These are phyloP conservation scores for Claviceps sp. DNA, from an alignment of 2,329 filamentous ascomycete genomes.

Conservation along the genomic window DNA sequence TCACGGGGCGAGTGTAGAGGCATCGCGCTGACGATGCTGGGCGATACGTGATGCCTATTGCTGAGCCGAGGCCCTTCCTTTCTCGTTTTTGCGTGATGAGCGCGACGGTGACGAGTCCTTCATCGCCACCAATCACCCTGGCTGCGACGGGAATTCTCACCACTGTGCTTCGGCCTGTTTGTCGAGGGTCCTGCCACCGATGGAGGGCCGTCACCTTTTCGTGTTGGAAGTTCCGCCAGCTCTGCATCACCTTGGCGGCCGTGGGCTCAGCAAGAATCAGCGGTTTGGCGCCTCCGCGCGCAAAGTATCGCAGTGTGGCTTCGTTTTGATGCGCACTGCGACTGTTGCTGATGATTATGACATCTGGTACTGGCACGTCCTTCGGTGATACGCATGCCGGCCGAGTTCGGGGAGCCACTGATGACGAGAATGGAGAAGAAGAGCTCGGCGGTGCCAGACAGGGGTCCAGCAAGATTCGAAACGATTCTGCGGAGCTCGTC, in stretches of 20 bases:
- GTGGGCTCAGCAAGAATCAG: conserved; percentile 52
- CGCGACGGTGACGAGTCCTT: conserved; percentile 59
- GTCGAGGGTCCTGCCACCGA: conserved; percentile 30
- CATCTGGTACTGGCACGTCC: conserved; percentile 28
- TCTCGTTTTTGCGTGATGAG: conserved; percentile 50
- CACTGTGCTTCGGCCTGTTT: conserved; percentile 19
- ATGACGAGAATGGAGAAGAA: conserved; percentile 49
- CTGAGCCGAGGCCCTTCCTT: conserved; percentile 47
- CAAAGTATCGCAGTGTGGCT: conserved; percentile 52
- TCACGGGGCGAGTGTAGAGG: conserved; percentile 8
- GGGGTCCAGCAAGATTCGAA: conserved; percentile 58
- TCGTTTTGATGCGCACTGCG: conserved; percentile 57
- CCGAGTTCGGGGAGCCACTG: conserved; percentile 40
- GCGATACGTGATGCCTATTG: conserved; percentile 59
- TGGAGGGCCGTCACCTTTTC: conserved; percentile 31
- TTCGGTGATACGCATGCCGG: conserved; percentile 38
- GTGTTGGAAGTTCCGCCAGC: conserved; percentile 55
- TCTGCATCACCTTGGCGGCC: conserved; percentile 49
- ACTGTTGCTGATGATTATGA: conserved; percentile 32
- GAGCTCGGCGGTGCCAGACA: conserved; percentile 44
- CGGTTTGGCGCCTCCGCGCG: conserved; percentile 36
- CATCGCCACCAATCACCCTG: conserved; percentile 33
- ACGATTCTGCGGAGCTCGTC: conserved; percentile 27
- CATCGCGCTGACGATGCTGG: conserved; percentile 29
- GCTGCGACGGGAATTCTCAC: conserved; percentile 40